Evolutionary conservation across 441 rosid genomes (phyloP).

Genomic region (Erodium chrysanthum): DNA sequence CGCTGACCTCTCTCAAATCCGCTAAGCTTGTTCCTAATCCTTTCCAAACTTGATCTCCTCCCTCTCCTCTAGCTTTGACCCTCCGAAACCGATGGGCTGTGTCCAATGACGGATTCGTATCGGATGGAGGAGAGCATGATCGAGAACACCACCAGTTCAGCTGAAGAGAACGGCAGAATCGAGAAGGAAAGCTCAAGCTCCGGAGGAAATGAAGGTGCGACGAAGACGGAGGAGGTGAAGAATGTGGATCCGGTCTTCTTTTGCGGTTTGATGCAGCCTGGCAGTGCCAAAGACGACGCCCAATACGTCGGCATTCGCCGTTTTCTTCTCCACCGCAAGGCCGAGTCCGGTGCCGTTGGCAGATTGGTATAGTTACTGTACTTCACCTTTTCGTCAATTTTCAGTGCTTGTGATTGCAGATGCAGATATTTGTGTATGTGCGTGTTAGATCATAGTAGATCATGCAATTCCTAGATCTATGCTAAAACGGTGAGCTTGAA

Average conservation of each 20-base stretch:
- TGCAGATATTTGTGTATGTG: neutral
- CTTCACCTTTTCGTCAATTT: neutral
- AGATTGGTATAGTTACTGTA: constrained; percentile 38
- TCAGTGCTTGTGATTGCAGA: neutral
- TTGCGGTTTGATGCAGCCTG: constrained; percentile 72
- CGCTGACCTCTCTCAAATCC: neutral
- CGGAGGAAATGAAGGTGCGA: neutral
- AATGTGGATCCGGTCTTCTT: constrained; percentile 51
- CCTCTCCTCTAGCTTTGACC: neutral
- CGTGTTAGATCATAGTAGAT: neutral
- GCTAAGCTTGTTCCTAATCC: neutral
- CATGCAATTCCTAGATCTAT: neutral
- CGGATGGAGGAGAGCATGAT: neutral
- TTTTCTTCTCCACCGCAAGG: constrained; percentile 66
- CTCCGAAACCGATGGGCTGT: neutral
- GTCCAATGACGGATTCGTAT: neutral
- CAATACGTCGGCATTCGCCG: constrained; percentile 66
- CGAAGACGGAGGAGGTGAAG: constrained; percentile 19
- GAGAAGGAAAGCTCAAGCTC: neutral
- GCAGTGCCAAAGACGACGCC: constrained; percentile 45
- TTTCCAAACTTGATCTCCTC: neutral
- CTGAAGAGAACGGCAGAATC: neutral
- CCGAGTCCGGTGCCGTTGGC: constrained; percentile 46
- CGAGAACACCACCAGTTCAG: neutral
- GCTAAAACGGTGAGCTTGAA: neutral